Evolutionary conservation across 2,329 filamentous ascomycete genomes (phyloP), one percentile per base, ranked within the genome.

Genomic region (Blastomyces gilchristii): DNA sequence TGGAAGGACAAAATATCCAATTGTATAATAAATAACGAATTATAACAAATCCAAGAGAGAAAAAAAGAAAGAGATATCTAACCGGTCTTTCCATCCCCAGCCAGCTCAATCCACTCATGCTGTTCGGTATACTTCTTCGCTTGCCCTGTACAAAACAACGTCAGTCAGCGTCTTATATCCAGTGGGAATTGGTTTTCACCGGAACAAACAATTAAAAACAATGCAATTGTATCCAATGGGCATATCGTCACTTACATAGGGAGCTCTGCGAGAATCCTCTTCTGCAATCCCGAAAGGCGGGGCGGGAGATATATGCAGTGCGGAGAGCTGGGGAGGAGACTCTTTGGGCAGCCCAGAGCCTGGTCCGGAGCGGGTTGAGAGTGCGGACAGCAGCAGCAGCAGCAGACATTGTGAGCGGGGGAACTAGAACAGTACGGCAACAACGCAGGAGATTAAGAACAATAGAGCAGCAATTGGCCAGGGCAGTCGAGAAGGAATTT

Each of bases 71-170:
- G 22, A 5, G 1, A 39, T 57, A 45, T 65, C 63, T 61, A 85
- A 81, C 90, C 92, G 59, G 87, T 88, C 77, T 89, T 93, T 75
- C 88, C 86, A 78, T 95, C 89, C 60, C 85, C 85, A 63, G 87
- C 87, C 65, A 96, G 80, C 78, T 97, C 91, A 75, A 99, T 87
- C 94, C 94, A 99, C 81, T 99, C 94, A 82, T 99, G 94, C 74
- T 97, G 93, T 76, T 92, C 88, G 68, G 94, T 97, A 82, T 96
- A 99, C 76, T 87, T 90, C 80, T 94, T 93, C 61, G 75, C 71
- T 67, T 76, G 72, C 64, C 72, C 78, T 37, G 37, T 22, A 28
- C n/a, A 60, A 58, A 47, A 49, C 22, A 3, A 28, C 28, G 14
- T 18, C 25, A 58, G 63, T 50, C 12, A 41, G 39, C 39, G 50